phyloP scores from a whole-genome alignment of 1,139 yeast genomes.

The Candida albicans region DNA sequence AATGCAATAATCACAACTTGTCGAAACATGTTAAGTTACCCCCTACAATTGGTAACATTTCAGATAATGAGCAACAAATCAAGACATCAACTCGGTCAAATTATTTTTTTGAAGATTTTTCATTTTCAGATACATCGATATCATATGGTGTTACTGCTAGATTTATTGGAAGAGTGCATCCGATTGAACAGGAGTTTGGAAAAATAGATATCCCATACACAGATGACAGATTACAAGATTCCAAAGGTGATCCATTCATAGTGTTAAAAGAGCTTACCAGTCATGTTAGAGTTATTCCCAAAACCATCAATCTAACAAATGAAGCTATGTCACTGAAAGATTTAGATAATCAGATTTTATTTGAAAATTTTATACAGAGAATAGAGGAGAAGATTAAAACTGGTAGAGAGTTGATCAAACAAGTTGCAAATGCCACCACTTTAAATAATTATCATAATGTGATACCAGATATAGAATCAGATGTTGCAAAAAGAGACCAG shows the following conservation, averaged over 20 bases:
- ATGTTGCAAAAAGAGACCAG: conserved; percentile 21
- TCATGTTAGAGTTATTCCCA: conserved; percentile 32
- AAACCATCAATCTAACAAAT: conserved; percentile 14
- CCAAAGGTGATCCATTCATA: conserved; percentile 42
- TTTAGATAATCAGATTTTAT: conserved; percentile 22
- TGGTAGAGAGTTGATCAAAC: conserved; percentile 22
- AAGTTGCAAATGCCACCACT: conserved; percentile 12
- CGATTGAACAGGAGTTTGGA: conserved; percentile 16
- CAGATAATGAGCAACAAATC: conserved; percentile 12
- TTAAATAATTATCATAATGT: conserved; percentile 14
- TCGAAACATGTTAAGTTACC: conserved; percentile 38
- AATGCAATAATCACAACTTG: conserved; percentile 36
- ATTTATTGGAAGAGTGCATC: conserved; percentile 38
- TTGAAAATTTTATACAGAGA: conserved; percentile 27
- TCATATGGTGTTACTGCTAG: conserved; percentile 41
- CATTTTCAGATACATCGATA: conserved; percentile 29
- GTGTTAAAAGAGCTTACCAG: conserved; percentile 34
- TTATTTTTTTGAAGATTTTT: conserved; percentile 22
- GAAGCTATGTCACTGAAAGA: conserved; percentile 18
- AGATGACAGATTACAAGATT: conserved; percentile 32
- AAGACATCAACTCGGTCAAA: conserved; percentile 7
- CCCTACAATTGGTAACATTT: conserved; percentile 35
- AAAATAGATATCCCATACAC: conserved; percentile 11
- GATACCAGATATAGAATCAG: conserved; percentile 16
- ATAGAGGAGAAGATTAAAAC: conserved; percentile 29